These are phyloP conservation scores for Pyrus bretschneideri DNA, from an alignment of 306 rosid genomes.

Conservation along the genomic window DNA sequence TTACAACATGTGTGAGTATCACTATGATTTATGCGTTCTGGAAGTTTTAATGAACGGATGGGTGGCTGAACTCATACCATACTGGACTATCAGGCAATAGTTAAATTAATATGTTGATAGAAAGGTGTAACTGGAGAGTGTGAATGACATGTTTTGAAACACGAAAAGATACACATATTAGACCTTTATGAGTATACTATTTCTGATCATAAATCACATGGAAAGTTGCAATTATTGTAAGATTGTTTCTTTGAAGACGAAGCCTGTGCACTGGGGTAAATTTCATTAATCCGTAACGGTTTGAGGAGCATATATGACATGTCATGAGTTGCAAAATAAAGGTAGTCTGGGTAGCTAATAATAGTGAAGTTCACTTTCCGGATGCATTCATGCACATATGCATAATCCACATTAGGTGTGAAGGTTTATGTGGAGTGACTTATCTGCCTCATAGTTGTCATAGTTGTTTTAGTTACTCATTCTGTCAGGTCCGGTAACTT, in stretches of 20 bases:
- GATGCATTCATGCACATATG: neutral
- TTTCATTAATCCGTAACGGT: neutral
- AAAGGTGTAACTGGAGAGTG: neutral
- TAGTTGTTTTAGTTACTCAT: neutral
- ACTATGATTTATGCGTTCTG: constrained; percentile 5
- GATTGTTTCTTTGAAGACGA: neutral
- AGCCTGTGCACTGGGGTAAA: neutral
- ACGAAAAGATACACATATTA: neutral
- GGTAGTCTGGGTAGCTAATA: neutral
- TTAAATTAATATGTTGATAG: neutral
- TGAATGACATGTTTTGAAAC: neutral
- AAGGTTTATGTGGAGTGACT: neutral
- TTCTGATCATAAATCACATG: neutral
- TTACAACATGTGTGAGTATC: constrained; percentile 70
- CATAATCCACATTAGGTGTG: neutral
- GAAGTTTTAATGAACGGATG: neutral
- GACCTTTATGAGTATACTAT: neutral
- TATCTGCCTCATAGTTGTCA: neutral
- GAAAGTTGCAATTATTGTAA: neutral
- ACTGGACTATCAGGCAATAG: neutral
- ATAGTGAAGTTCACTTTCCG: neutral
- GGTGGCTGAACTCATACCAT: neutral
- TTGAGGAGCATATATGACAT: neutral
- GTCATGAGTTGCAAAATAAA: neutral
- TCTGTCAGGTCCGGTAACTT: neutral